Conservation (phyloP, 129 eudicot genomes). For the Erigeron canadensis region DNA sequence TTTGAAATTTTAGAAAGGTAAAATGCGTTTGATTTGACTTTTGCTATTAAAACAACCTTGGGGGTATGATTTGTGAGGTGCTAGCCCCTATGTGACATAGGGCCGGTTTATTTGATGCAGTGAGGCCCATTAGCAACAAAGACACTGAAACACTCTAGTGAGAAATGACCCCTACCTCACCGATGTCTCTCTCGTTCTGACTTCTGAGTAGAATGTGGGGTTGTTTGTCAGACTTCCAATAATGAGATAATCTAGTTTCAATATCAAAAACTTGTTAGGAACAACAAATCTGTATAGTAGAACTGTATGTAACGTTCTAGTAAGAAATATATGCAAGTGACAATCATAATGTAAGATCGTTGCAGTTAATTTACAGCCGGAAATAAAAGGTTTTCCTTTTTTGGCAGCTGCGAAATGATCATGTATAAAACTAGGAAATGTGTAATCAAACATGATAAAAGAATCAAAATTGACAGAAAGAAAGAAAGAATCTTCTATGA, state of each 20-base stretch:
- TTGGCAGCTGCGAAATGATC: background rate
- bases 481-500: background rate
- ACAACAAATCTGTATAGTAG: background rate
- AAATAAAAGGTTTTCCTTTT: background rate
- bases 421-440: slow-evolving; percentile 7
- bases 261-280: background rate
- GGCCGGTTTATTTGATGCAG: too few species aligned
- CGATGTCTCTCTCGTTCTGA: background rate
- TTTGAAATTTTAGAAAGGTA: too few species aligned
- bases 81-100: background rate
- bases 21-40: too few species aligned
- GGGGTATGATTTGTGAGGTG: background rate
- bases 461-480: background rate
- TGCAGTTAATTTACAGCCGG: slow-evolving; percentile 23
- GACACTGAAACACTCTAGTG: background rate
- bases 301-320: background rate
- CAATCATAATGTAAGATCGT: background rate
- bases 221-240: background rate
- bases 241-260: background rate
- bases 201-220: background rate
- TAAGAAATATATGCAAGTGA: background rate
- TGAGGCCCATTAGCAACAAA: background rate
- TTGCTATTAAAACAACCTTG: background rate
- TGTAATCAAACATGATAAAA: slow-evolving; percentile 5
- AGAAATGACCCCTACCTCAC: background rate